Conservation (phyloP, 2,329 filamentous ascomycete genomes). For the Fusarium multiceps region DNA sequence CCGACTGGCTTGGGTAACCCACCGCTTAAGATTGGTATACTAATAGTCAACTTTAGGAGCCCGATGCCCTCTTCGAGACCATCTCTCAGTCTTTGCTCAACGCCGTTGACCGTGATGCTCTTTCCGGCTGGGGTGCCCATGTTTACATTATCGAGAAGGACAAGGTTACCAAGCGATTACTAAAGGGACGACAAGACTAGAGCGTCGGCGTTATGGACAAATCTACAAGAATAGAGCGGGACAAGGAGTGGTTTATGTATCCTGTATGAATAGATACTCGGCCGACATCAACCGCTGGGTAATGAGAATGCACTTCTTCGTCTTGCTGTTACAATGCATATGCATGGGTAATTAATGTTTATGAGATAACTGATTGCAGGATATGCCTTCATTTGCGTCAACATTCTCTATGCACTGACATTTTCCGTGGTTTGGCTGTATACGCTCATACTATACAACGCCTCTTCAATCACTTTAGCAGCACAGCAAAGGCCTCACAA, state of each 20-base stretch:
- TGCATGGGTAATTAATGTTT: neutral
- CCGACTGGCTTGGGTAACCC: neutral
- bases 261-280: constrained; percentile 53
- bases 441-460: neutral
- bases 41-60: constrained; percentile 60
- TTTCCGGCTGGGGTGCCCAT: constrained; percentile 98
- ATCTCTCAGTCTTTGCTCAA: constrained; percentile 96
- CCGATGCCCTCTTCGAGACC: constrained; percentile 97
- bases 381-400: neutral
- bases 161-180: constrained; percentile 98
- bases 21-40: neutral
- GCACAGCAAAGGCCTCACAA: constrained; percentile 52
- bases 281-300: constrained; percentile 42
- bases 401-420: neutral
- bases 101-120: constrained; percentile 93
- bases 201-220: constrained; percentile 28
- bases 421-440: neutral
- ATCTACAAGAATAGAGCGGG: constrained; percentile 28
- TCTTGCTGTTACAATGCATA: constrained; percentile 7
- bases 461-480: constrained; percentile 40
- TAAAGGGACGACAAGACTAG: constrained; percentile 97
- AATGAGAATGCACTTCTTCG: constrained; percentile 41
- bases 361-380: neutral
- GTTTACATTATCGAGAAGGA: constrained; percentile 99
- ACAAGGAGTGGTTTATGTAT: constrained; percentile 41